These are phyloP conservation scores for Jatropha podagrica DNA, from an alignment of 441 rosid species.

Conservation along the genomic window DNA sequence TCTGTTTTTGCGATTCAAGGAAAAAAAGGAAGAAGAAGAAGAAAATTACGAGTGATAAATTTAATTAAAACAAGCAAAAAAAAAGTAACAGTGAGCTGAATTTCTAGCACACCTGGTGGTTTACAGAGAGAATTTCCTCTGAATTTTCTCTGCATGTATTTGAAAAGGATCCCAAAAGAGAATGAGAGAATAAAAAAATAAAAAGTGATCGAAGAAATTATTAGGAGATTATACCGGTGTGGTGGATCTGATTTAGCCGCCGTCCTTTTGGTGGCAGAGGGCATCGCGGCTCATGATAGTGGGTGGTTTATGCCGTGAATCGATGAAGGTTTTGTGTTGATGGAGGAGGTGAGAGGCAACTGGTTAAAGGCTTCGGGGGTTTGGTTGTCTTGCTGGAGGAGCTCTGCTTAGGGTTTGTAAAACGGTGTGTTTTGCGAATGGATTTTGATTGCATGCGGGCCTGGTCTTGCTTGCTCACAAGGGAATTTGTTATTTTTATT, in stretches of 20 bases:
- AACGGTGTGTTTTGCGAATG: slow-evolving; percentile 17
- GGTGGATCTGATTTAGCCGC: slow-evolving; percentile 11
- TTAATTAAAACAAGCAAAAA: not conserved
- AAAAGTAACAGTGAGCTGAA: not conserved
- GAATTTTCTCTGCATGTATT: slow-evolving; percentile 3
- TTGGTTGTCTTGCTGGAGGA: not conserved
- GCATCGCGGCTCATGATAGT: slow-evolving; percentile 3
- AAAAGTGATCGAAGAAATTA: not conserved
- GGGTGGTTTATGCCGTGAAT: not conserved
- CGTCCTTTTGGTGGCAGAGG: not conserved
- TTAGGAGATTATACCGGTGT: not conserved
- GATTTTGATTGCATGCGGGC: not conserved
- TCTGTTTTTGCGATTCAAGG: not conserved
- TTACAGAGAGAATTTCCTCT: not conserved
- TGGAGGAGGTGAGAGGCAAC: not conserved
- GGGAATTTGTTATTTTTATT: too few relatives aligned
- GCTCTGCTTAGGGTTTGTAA: slow-evolving; percentile 16
- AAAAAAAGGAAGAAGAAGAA: not conserved
- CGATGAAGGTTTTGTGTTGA: not conserved
- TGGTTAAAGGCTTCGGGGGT: not conserved
- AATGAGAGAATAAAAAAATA: not conserved
- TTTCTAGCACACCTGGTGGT: not conserved
- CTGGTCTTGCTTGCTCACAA: not conserved
- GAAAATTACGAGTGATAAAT: too few relatives aligned
- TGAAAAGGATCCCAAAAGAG: not conserved